Conservation (phyloP, 2,329 filamentous ascomycete genomes). For the Fusarium tuaranense region DNA sequence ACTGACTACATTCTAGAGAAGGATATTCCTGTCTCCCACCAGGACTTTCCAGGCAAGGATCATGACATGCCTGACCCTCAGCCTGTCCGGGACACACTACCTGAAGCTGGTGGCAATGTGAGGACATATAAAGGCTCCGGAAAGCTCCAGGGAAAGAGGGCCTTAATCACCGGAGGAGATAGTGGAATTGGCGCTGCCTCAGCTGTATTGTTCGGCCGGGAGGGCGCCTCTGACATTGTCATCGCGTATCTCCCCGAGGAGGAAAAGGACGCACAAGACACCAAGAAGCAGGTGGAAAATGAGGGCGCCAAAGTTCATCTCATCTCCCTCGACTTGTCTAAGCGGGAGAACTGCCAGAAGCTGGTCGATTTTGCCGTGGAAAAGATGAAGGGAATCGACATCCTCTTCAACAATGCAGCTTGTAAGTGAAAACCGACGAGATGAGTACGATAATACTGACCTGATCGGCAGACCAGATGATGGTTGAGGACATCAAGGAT, state of each 20-base stretch:
- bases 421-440: conserved; percentile 61
- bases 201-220: conserved; percentile 83
- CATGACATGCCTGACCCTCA: conserved; percentile 49
- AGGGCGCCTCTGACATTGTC: conserved; percentile 76
- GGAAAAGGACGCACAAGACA: conserved; percentile 80
- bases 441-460: background rate
- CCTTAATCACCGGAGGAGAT: conserved; percentile 85
- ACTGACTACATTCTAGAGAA: conserved; percentile 50
- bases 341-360: conserved; percentile 75
- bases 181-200: conserved; percentile 82
- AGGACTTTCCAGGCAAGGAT: conserved; percentile 46
- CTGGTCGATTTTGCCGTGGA: conserved; percentile 75
- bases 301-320: conserved; percentile 75
- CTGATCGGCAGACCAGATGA: conserved; percentile 60
- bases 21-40: conserved; percentile 44
- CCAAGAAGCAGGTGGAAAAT: conserved; percentile 76
- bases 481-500: conserved; percentile 77
- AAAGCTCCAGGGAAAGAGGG: conserved; percentile 80
- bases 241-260: conserved; percentile 83
- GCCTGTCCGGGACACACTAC: conserved; percentile 73
- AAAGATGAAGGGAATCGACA: conserved; percentile 76
- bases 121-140: conserved; percentile 79
- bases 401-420: conserved; percentile 80
- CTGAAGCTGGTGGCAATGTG: conserved; percentile 74
- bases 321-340: conserved; percentile 72